Base-by-base conservation (phyloP, 1,139 yeast species). In the Kurtzmaniella quercitrusa region DNA sequence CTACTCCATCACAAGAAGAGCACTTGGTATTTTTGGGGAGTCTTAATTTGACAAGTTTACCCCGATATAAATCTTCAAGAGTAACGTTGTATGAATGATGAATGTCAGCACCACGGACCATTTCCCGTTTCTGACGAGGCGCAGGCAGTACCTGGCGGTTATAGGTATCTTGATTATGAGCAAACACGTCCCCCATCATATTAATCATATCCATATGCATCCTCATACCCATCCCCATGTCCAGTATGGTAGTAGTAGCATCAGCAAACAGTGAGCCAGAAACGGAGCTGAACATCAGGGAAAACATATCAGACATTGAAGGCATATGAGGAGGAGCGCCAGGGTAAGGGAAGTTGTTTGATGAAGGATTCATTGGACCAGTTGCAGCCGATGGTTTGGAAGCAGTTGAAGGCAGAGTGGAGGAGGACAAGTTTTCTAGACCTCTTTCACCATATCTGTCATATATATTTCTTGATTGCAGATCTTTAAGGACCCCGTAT, bases 371-470 rank as follows among this genome's bases (percentile, higher is more conserved):
- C 7, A 7, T 23, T 23, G 25, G 7, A 23, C 9, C 25, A 23
- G 25, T 23, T 23, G 25, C 25, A 23, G 25, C 25, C 25, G 25
- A n/a, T n/a, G n/a, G n/a, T n/a, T n/a, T n/a, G n/a, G n/a, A n/a
- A n/a, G n/a, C 31, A n/a, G 31, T 12, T 27, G 31, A 27, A 11
- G 25, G 34, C 41, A n/a, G 40, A 15, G 18, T 9, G 4, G 31
- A 33, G 31, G 18, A 23, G 4, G 31, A 33, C 14, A 14, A 16
- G 36, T 31, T 31, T 14, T 69, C 72, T 7, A 73, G 48, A 1
- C 77, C 77, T 0, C 63, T 63, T 39, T 60, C 62, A 1, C 78
- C 78, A 47, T 64, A 70, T 15, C 47, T 51, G 43, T 73, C 76
- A 49, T 73, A 73, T 0, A 67, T 52, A 14, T 51, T 53, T 27